Evolutionary conservation across 257 asterid genomes (phyloP).

Genomic region (Solanum neorickii): DNA sequence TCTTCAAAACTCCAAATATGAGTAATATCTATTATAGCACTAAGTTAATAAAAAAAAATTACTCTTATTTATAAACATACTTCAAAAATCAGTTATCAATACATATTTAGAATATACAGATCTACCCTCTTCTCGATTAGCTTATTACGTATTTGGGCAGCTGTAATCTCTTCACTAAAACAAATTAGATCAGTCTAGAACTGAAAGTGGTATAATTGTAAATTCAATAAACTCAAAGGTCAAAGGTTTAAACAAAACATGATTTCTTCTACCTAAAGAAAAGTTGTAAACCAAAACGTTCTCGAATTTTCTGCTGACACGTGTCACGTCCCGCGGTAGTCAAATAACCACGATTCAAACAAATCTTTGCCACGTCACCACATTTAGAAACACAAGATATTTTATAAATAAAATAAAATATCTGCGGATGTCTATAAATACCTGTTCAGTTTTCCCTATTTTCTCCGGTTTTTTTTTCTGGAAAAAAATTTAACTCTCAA

Average conservation of each 20-base stretch:
- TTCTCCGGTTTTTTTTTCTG: not conserved
- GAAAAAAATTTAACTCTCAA: not conserved
- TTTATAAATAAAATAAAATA: not conserved
- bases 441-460: rapidly evolving
- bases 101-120: too few species aligned
- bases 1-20: not conserved
- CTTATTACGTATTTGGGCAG: not conserved
- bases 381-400: not conserved
- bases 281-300: not conserved
- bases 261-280: constrained; percentile 1
- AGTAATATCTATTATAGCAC: too few species aligned
- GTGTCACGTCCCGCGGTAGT: not conserved
- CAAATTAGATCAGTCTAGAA: not conserved
- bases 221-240: not conserved
- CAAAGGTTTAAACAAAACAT: not conserved
- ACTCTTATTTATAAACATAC: too few species aligned
- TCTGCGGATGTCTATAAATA: constrained; percentile 17
- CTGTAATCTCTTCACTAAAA: not conserved
- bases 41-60: too few species aligned
- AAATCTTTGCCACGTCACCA: constrained; percentile 9
- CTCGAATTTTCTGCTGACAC: not conserved
- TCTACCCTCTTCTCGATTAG: not conserved
- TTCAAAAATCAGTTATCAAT: too few species aligned
- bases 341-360: not conserved
- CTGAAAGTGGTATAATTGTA: not conserved